A percentile compares a stretch with the other conserved stretches of the same genome.
phyloP scores from a whole-genome alignment of 2,329 filamentous ascomycete genomes.

The Beauveria brongniartii region DNA sequence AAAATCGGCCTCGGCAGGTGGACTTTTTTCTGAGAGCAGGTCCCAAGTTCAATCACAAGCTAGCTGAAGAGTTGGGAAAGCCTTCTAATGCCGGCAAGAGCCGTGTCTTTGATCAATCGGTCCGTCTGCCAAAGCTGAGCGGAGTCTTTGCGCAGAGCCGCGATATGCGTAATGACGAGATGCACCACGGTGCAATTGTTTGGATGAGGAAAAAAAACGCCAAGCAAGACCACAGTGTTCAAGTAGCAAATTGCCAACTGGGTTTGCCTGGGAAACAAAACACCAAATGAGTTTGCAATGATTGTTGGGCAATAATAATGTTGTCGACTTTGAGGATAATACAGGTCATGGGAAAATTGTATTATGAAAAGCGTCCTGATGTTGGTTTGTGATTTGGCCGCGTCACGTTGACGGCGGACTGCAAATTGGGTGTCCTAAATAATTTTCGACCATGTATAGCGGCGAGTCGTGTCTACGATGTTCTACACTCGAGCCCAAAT shows the following conservation, averaged over 20 bases:
- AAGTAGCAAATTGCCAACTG: not conserved
- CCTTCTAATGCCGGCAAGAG: not conserved
- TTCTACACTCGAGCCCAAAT: too few relatives aligned
- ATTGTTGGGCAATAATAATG: too few relatives aligned
- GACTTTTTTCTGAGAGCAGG: not conserved
- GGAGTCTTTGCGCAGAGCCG: not conserved
- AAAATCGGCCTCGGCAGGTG: not conserved
- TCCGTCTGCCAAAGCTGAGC: not conserved
- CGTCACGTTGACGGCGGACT: too few relatives aligned
- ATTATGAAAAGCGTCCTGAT: too few relatives aligned
- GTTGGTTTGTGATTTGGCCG: too few relatives aligned
- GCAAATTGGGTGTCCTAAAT: too few relatives aligned
- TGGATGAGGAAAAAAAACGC: not conserved
- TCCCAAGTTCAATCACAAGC: slow-evolving; percentile 1
- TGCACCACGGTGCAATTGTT: not conserved
- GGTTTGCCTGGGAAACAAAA: not conserved
- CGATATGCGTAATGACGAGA: not conserved
- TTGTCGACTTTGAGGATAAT: too few relatives aligned
- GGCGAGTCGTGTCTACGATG: too few relatives aligned
- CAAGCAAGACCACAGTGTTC: not conserved
- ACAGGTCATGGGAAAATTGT: too few relatives aligned
- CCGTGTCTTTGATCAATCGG: not conserved
- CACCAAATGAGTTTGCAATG: not conserved
- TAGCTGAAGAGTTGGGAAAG: not conserved
- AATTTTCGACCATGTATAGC: too few relatives aligned